Conservation (phyloP, 2,329 filamentous ascomycete species). For the Xylaria sp. region DNA sequence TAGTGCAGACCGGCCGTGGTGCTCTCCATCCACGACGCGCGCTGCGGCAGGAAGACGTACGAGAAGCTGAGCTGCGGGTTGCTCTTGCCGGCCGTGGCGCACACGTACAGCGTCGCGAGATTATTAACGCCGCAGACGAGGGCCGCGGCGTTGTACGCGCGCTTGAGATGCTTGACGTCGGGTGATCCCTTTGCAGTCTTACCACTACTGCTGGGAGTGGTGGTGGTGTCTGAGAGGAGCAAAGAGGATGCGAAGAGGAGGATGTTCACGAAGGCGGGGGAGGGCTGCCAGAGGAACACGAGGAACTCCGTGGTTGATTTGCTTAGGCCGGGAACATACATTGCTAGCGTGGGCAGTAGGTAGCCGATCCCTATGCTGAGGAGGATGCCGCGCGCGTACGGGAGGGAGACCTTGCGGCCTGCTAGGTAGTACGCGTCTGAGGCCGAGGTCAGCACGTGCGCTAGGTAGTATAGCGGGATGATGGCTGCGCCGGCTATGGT, state of each 20-base stretch:
- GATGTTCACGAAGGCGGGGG: constrained; percentile 43
- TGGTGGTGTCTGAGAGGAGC: constrained; percentile 18
- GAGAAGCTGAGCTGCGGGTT: constrained; percentile 41
- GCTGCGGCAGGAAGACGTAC: constrained; percentile 45
- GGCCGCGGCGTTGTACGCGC: constrained; percentile 40
- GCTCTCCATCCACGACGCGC: constrained; percentile 36
- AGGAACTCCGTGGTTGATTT: constrained; percentile 41
- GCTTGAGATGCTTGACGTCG: constrained; percentile 46
- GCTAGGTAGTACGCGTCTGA: constrained; percentile 39
- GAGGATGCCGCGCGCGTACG: constrained; percentile 43
- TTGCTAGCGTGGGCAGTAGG: constrained; percentile 43
- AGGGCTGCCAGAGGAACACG: constrained; percentile 46
- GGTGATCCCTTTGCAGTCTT: constrained; percentile 10
- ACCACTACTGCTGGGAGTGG: neutral
- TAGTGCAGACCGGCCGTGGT: constrained; percentile 46
- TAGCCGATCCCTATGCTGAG: constrained; percentile 43
- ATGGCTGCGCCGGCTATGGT: constrained; percentile 43
- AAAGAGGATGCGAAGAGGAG: constrained; percentile 39
- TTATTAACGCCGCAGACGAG: constrained; percentile 41
- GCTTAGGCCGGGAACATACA: constrained; percentile 40
- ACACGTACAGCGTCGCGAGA: constrained; percentile 41
- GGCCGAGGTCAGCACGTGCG: constrained; percentile 35
- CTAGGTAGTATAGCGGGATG: constrained; percentile 45
- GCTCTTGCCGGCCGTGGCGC: constrained; percentile 36
- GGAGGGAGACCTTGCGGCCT: constrained; percentile 38